Evolutionary conservation across 495 filamentous ascomycete genomes (phyloP).

Genomic region (Cryomyces antarcticus): DNA sequence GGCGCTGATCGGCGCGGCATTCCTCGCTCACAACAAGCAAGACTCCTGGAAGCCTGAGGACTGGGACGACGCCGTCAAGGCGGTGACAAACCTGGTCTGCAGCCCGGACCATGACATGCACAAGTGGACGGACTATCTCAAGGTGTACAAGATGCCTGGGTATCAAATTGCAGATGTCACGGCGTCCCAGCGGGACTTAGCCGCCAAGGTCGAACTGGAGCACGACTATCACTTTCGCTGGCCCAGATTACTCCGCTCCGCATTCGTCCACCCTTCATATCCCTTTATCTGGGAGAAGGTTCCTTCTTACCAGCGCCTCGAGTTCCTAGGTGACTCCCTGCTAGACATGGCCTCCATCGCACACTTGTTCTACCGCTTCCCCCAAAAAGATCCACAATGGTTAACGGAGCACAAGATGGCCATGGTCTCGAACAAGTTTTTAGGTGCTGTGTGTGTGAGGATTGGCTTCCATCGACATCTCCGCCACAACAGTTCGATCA

Average conservation of each 20-base stretch:
- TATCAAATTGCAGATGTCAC: conserved; percentile 45
- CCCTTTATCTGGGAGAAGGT: conserved; percentile 50
- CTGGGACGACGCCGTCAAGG: conserved; percentile 65
- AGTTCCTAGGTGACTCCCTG: conserved; percentile 82
- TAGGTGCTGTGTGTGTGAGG: conserved; percentile 59
- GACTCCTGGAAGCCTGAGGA: conserved; percentile 20
- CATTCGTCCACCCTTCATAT: conserved; percentile 78
- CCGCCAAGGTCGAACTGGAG: conserved; percentile 38
- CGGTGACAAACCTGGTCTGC: conserved; percentile 58
- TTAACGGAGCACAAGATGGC: conserved; percentile 99
- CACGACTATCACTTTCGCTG: conserved; percentile 66
- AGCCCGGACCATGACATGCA: conserved; percentile 44
- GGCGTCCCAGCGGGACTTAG: conserved; percentile 44
- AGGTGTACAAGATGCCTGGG: conserved; percentile 44
- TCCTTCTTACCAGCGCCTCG: conserved; percentile 78
- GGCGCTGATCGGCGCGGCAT: conserved; percentile 77
- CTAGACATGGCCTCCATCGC: conserved; percentile 77
- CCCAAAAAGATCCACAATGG: conserved; percentile 80
- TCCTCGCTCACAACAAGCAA: conserved; percentile 38
- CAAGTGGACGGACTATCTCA: conserved; percentile 50
- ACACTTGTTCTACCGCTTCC: conserved; percentile 55
- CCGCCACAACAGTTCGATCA: conserved; percentile 31
- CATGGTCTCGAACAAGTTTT: conserved; percentile 94
- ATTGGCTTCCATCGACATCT: conserved; percentile 62
- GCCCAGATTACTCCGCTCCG: conserved; percentile 58